Percentiles rank a stretch among this genome's conserved stretches.
phyloP scores from a whole-genome alignment of 495 filamentous ascomycete species.

The Chlorociboria aeruginascens region DNA sequence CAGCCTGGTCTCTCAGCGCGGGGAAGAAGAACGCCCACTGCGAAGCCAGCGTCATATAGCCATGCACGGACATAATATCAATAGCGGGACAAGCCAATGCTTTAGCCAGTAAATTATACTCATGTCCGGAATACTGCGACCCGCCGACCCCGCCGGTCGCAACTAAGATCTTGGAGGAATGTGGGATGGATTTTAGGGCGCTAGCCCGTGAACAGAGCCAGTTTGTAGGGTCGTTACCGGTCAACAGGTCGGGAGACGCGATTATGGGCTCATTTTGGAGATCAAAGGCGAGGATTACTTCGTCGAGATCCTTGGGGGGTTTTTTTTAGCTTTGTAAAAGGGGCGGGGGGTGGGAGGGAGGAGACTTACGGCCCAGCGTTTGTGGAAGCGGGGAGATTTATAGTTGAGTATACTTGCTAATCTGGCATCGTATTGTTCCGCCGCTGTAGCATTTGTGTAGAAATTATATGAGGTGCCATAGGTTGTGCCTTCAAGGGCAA shows the following conservation, averaged over 20 bases:
- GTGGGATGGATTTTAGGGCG: conserved; percentile 11
- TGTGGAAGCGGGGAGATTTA: conserved; percentile 20
- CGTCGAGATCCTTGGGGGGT: conserved; percentile 22
- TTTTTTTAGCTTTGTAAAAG: too few species aligned
- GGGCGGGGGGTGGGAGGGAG: too few species aligned
- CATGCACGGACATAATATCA: conserved; percentile 6
- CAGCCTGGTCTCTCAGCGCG: background rate
- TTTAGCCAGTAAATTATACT: conserved; percentile 3
- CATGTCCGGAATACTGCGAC: background rate
- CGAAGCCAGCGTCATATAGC: background rate
- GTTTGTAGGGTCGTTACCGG: conserved; percentile 18
- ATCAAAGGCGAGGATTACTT: conserved; percentile 30
- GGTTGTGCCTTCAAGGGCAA: background rate
- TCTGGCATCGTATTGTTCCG: conserved; percentile 23
- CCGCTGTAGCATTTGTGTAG: conserved; percentile 21
- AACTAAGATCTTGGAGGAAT: background rate
- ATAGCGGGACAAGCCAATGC: background rate
- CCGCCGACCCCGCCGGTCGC: conserved; percentile 6
- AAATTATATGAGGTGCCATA: conserved; percentile 18
- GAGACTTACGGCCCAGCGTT: background rate
- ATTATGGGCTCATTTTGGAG: conserved; percentile 30
- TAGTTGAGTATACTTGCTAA: conserved; percentile 24
- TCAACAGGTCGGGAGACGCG: conserved; percentile 9
- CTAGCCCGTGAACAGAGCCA: conserved; percentile 25
- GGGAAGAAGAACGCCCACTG: conserved; percentile 4